These are phyloP conservation scores for Coemansia sp. DNA, from an alignment of 192 early-diverging fungal species.

Conservation along the genomic window DNA sequence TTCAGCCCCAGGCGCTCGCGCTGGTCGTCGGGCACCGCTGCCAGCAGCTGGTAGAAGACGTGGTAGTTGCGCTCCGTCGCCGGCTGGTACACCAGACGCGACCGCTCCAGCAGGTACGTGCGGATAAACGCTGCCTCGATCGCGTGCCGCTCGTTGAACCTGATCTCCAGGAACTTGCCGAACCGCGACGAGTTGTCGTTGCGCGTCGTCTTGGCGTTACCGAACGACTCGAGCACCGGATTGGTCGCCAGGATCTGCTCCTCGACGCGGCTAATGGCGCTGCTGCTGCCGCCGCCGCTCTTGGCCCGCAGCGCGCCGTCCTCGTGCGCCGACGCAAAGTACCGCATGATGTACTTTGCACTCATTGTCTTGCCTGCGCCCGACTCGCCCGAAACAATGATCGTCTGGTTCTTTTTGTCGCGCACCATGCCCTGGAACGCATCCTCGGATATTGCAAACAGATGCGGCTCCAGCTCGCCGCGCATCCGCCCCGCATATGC, in stretches of 20 bases:
- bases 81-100: conserved; percentile 93
- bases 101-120: conserved; percentile 95
- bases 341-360: conserved; percentile 97
- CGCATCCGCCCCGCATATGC: conserved; percentile 90
- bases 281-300: conserved; percentile 18
- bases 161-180: conserved; percentile 97
- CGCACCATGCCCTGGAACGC: conserved; percentile 94
- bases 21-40: conserved; percentile 73
- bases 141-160: conserved; percentile 77
- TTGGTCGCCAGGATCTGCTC: conserved; percentile 91
- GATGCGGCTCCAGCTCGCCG: conserved; percentile 94
- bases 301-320: conserved; percentile 22
- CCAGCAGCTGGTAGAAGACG: conserved; percentile 98
- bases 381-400: conserved; percentile 96
- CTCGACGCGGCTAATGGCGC: conserved; percentile 55
- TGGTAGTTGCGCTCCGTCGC: conserved; percentile 95
- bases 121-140: conserved; percentile 94
- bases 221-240: conserved; percentile 99
- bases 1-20: conserved; percentile 23
- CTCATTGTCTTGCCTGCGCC: conserved; percentile 97
- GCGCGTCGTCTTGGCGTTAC: conserved; percentile 98
- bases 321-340: conserved; percentile 84
- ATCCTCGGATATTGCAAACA: conserved; percentile 98
- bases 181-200: conserved; percentile 99
- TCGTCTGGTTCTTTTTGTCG: conserved; percentile 92